phyloP scores from a whole-genome alignment of 106 monocot genomes.

The Acorus gramineus region DNA sequence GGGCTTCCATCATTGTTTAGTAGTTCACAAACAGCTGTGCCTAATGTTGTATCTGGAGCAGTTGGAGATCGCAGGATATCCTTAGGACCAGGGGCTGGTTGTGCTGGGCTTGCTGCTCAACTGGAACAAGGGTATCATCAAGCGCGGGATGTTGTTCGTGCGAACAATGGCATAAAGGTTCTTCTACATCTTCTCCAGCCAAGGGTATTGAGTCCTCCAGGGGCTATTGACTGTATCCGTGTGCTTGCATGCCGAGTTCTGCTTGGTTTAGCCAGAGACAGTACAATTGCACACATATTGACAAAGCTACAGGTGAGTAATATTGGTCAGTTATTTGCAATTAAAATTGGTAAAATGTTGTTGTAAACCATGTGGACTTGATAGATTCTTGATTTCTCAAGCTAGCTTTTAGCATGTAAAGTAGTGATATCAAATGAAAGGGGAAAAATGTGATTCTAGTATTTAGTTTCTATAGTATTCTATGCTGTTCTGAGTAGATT shows the following conservation, averaged over 20 bases:
- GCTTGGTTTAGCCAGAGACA: conserved; percentile 88
- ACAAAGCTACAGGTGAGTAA: conserved; percentile 79
- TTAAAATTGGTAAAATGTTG: no score
- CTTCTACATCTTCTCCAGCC: conserved; percentile 86
- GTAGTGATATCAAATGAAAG: no score
- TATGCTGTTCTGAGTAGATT: no score
- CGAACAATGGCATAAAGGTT: conserved; percentile 97
- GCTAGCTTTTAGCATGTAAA: no score
- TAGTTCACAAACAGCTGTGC: conserved; percentile 15
- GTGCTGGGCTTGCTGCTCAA: conserved; percentile 91
- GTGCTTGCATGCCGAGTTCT: conserved; percentile 94
- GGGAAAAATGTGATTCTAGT: no score
- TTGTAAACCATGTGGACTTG: no score
- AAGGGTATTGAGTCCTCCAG: conserved; percentile 75
- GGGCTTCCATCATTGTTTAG: conserved; percentile 4
- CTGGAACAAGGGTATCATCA: conserved; percentile 88
- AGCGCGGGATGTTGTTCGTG: conserved; percentile 86
- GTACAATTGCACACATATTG: conserved; percentile 89
- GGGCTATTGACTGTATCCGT: conserved; percentile 64
- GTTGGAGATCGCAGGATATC: conserved; percentile 88
- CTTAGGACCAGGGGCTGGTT: conserved; percentile 82
- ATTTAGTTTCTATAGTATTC: no score
- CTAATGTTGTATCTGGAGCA: conserved; percentile 41
- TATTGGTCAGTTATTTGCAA: not conserved
- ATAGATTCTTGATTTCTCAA: no score